Conservation (phyloP, 2,329 filamentous ascomycete genomes). For the Phoma sp. region DNA sequence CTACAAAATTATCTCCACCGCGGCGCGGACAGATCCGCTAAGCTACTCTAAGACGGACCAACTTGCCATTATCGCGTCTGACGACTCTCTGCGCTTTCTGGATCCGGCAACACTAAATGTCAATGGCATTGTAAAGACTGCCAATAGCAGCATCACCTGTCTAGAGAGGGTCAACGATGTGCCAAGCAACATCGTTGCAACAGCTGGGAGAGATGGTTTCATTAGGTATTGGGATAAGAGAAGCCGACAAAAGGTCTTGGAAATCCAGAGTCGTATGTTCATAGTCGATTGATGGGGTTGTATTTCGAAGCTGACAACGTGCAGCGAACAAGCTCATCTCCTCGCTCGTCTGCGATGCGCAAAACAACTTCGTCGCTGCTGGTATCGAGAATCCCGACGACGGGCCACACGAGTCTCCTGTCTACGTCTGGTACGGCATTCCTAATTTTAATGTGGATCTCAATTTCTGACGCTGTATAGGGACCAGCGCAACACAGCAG, state of each 20-base stretch:
- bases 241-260: conserved; percentile 55
- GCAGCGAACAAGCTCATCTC: conserved; percentile 63
- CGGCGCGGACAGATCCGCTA: conserved; percentile 40
- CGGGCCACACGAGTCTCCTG: conserved; percentile 53
- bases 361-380: conserved; percentile 68
- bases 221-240: conserved; percentile 73
- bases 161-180: conserved; percentile 63
- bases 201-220: conserved; percentile 74
- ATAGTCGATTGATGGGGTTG: too few species aligned
- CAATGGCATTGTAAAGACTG: conserved; percentile 57
- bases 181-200: conserved; percentile 65
- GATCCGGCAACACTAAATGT: conserved; percentile 64
- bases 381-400: conserved; percentile 73
- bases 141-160: conserved; percentile 70
- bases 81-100: conserved; percentile 73
- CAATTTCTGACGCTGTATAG: conserved; percentile 19
- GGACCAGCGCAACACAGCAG: conserved; percentile 51
- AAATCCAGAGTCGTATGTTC: conserved; percentile 44
- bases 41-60: conserved; percentile 40
- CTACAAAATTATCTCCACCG: conserved; percentile 47
- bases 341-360: conserved; percentile 67
- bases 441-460: neutral
- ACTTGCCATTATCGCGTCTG: conserved; percentile 71
- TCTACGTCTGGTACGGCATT: conserved; percentile 47
- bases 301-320: conserved; percentile 29